A percentile compares a stretch with the other conserved stretches of the same genome.
Conservation (phyloP, 768 basidiomycete species). For the Termitomyces titanicus region DNA sequence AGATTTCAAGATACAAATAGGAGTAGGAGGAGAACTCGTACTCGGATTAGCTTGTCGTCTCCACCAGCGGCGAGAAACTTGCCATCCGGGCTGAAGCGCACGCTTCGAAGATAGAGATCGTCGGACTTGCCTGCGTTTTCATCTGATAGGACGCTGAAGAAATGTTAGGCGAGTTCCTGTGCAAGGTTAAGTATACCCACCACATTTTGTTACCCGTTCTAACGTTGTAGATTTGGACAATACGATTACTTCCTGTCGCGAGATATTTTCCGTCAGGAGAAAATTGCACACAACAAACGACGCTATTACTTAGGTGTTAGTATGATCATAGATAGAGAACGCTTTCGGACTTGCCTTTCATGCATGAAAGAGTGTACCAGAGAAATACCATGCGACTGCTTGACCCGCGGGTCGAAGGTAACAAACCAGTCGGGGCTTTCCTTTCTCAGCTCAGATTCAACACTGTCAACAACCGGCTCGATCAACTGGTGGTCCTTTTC, state of each 20-base stretch:
- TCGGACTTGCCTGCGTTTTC: conserved; percentile 65
- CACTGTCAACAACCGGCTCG: no score
- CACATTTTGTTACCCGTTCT: conserved; percentile 73
- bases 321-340: not conserved
- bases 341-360: conserved; percentile 56
- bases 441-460: conserved; percentile 54
- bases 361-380: conserved; percentile 83
- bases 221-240: conserved; percentile 91
- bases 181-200: not conserved
- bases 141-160: conserved; percentile 66
- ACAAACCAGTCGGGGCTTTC: conserved; percentile 88
- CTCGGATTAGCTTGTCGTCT: conserved; percentile 85
- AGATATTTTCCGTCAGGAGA: conserved; percentile 89
- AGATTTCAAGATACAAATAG: not conserved
- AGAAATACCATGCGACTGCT: conserved; percentile 71
- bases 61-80: conserved; percentile 86
- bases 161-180: not conserved
- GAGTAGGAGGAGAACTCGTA: conserved; percentile 28
- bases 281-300: conserved; percentile 88
- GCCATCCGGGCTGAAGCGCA: conserved; percentile 85
- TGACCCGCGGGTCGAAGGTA: conserved; percentile 77
- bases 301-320: conserved; percentile 27
- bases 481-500: no score
- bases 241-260: conserved; percentile 97
- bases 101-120: conserved; percentile 90